A percentile compares a stretch with the other conserved stretches of the same genome.
Evolutionary conservation across 2,329 filamentous ascomycete species (phyloP).

Genomic region (Botrytis squamosa): DNA sequence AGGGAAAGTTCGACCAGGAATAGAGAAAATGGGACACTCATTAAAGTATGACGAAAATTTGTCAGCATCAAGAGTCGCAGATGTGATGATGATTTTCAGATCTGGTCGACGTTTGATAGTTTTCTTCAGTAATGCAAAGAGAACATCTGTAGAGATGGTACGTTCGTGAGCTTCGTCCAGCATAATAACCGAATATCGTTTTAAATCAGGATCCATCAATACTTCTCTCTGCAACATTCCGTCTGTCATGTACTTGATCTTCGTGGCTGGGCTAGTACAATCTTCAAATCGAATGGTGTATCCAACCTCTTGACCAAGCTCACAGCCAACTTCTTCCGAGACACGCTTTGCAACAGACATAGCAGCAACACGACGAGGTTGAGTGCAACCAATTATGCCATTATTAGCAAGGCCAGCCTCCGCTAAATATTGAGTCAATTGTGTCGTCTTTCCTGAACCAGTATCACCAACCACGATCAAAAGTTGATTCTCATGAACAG

Average conservation of each 20-base stretch:
- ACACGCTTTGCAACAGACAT: constrained; percentile 98
- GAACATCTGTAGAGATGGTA: constrained; percentile 91
- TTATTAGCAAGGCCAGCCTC: constrained; percentile 86
- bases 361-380: constrained; percentile 92
- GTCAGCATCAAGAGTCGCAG: constrained; percentile 92
- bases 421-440: constrained; percentile 90
- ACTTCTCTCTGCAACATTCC: constrained; percentile 97
- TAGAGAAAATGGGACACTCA: constrained; percentile 92
- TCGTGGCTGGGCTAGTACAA: constrained; percentile 80
- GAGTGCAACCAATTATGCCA: constrained; percentile 92
- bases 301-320: constrained; percentile 87
- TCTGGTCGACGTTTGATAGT: constrained; percentile 82
- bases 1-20: constrained; percentile 90
- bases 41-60: constrained; percentile 98
- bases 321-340: constrained; percentile 89
- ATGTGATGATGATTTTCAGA: constrained; percentile 93
- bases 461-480: constrained; percentile 97
- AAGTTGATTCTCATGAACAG: constrained; percentile 83
- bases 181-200: constrained; percentile 94
- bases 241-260: constrained; percentile 99
- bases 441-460: constrained; percentile 95
- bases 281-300: constrained; percentile 99
- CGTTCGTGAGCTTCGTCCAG: constrained; percentile 97
- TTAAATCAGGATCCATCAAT: constrained; percentile 84
- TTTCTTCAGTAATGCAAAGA: constrained; percentile 94